phyloP scores from a whole-genome alignment of 2,329 filamentous ascomycete genomes.

The Fusarium drepaniforme region DNA sequence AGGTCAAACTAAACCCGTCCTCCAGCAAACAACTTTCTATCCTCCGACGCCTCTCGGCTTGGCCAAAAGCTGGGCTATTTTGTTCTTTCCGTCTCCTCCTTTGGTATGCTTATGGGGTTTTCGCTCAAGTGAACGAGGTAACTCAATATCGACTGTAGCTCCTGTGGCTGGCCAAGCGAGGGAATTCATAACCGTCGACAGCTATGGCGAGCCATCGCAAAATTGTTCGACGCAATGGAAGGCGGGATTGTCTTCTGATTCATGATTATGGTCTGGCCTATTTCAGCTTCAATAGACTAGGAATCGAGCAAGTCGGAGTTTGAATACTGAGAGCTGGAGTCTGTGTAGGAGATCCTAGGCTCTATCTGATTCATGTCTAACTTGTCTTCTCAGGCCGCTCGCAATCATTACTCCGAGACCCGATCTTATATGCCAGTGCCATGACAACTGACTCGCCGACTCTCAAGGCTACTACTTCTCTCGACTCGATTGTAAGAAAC shows the following conservation, averaged over 20 bases:
- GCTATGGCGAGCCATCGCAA: neutral
- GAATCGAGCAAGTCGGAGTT: neutral
- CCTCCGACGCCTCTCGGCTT: neutral
- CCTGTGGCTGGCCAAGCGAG: neutral
- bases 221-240: neutral
- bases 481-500: neutral
- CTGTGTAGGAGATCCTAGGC: rapidly evolving
- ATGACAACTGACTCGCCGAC: neutral
- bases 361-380: neutral
- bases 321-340: neutral
- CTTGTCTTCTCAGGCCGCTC: neutral
- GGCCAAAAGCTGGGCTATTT: neutral
- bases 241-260: neutral
- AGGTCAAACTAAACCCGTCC: neutral
- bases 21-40: too few species aligned
- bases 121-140: neutral
- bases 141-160: neutral
- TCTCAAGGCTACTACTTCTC: neutral
- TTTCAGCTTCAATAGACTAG: neutral
- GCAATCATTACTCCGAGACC: neutral
- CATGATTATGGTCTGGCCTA: neutral
- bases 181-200: neutral
- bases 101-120: neutral
- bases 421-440: neutral
- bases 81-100: neutral